Base-by-base conservation (phyloP, 352 stramenopile genomes). In the Halophytophthora batemanensis region DNA sequence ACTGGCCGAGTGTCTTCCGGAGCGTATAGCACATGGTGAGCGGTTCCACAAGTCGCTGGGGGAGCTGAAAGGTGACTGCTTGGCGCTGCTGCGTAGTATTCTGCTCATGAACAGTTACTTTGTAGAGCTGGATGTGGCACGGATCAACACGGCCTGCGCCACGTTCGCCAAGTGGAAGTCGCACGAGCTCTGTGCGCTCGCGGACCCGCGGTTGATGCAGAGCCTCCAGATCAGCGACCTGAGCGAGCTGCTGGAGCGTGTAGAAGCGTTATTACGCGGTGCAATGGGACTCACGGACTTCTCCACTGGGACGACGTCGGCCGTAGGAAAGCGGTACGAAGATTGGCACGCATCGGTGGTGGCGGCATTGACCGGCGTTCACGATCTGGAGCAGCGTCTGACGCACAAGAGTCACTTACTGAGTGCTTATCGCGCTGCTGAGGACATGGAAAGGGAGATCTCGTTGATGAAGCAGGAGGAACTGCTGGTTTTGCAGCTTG, bases 101-200 rank as follows among this genome's bases (percentile, higher is more conserved):
- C 52, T 76, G 19, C 36, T 82, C n/a, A 76, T 81, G 46, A 80
- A 86, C 54, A 69, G 57, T 28, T 72, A 73, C 28, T 90, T 87
- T 29, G 44, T 84, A 10, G 67, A 81, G n/a, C 49, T 82, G 6
- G 77, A 90, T 33, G 72, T 79, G 3, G 25, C 46, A 10, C 64
- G 73, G 4, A 53, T 90, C 33, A 87, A 87, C 36, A 38, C 33
- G 15, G 70, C 68, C 1, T 71, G 46, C 19, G 25, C 46, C 12
- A 53, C 29, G 4, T 77, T 74, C 23, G 21, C 17, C 1, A 63
- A 56, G 15, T 82, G 58, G 71, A 74, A 71, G 29, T 22, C 45
- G 0, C 50, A 76, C 18, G 64, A 76, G 14, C 25, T 83, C 22
- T 72, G 59, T 28, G 53, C 59, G 1, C 45, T 83, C 2, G 56